These are phyloP conservation scores for Cicer chorassanicum DNA, from an alignment of 306 rosid genomes.

Conservation along the genomic window DNA sequence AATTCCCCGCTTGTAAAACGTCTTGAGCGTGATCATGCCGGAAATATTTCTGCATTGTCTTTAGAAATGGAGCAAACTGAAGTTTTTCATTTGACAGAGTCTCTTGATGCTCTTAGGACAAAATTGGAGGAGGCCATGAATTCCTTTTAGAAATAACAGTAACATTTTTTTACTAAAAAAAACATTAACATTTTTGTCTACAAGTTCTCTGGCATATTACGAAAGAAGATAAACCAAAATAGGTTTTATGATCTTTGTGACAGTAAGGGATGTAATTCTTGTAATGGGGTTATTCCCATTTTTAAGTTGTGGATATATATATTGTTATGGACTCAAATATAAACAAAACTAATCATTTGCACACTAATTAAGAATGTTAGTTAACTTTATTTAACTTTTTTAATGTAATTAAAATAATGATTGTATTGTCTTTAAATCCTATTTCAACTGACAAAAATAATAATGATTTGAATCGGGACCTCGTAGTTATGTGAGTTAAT, in stretches of 20 bases:
- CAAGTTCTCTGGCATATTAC: not conserved
- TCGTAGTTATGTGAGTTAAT: no score
- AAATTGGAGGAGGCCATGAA: conserved; percentile 50
- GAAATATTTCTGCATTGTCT: conserved; percentile 51
- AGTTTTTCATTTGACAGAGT: conserved; percentile 49
- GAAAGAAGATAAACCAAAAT: not conserved
- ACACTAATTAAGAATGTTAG: no score
- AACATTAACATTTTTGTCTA: conserved; percentile 19
- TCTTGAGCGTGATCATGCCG: conserved; percentile 50
- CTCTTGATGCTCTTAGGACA: conserved; percentile 48
- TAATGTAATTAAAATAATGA: no score
- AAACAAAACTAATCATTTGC: no score
- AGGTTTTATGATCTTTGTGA: conserved; percentile 25
- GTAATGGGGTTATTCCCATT: no score
- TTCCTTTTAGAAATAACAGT: conserved; percentile 42
- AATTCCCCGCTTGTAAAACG: conserved; percentile 44
- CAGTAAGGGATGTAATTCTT: no score
- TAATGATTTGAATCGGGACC: no score
- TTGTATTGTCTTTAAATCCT: no score
- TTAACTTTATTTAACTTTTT: no score
- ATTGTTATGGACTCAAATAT: no score
- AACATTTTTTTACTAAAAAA: no score
- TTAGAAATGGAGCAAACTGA: conserved; percentile 53
- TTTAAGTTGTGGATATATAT: not conserved
- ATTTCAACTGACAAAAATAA: no score